Evolutionary conservation across 140 eudicot species (phyloP).

Genomic region (Flaveria floridana): DNA sequence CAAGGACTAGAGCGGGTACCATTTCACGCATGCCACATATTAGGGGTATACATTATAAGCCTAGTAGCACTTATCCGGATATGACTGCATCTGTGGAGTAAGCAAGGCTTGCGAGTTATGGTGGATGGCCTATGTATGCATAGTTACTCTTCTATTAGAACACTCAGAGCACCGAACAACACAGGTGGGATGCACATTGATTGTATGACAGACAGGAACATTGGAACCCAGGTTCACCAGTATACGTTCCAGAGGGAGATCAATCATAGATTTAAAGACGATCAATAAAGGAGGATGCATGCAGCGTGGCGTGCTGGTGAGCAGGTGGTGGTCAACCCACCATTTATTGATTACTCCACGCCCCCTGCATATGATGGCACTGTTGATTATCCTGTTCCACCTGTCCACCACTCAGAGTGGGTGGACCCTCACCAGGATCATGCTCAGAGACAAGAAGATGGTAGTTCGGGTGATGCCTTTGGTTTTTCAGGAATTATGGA

Average conservation of each 20-base stretch:
- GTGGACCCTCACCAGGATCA: not conserved
- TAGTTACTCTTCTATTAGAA: not conserved
- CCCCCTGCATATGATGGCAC: not conserved
- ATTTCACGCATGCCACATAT: not conserved
- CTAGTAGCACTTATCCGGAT: not conserved
- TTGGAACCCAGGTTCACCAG: not conserved
- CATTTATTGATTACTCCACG: not conserved
- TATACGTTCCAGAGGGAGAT: not conserved
- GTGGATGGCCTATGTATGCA: not conserved
- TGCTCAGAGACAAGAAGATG: not conserved
- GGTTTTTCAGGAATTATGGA: not conserved
- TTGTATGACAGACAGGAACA: no score
- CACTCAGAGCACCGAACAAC: not conserved
- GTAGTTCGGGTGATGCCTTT: not conserved
- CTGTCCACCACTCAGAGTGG: not conserved
- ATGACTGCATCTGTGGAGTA: not conserved
- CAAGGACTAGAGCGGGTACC: not conserved
- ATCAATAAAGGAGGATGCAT: not conserved
- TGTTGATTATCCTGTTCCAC: not conserved
- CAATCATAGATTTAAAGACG: not conserved
- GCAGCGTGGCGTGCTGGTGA: not conserved
- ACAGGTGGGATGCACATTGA: not conserved
- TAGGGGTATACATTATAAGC: not conserved
- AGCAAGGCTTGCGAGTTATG: not conserved
- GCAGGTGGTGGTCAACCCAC: not conserved